Evolutionary conservation across 345 rosid genomes (phyloP).

Genomic region (Euphorbia tirucalli): DNA sequence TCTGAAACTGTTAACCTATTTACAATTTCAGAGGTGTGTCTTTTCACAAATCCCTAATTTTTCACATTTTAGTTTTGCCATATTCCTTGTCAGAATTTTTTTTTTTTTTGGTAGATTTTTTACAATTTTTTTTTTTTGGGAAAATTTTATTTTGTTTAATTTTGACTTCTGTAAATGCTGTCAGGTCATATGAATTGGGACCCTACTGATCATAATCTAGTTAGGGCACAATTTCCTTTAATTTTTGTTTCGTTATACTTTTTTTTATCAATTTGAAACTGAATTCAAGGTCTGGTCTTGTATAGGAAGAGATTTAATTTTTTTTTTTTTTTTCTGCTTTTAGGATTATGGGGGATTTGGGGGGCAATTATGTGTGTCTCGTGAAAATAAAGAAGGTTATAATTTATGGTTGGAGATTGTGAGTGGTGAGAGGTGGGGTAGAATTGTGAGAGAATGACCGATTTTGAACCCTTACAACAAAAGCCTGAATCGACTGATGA

Average conservation of each 20-base stretch:
- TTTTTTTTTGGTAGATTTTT: neutral
- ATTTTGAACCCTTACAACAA: conserved; percentile 64
- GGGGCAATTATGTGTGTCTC: neutral
- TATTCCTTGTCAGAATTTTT: no score
- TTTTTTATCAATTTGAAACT: neutral
- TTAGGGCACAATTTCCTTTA: conserved; percentile 14
- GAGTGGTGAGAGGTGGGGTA: conserved; percentile 14
- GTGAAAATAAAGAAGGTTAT: conserved; percentile 5
- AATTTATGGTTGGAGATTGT: conserved; percentile 23
- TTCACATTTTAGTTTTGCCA: neutral
- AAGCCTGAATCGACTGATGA: conserved; percentile 70
- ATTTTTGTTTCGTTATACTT: neutral
- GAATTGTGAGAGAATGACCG: conserved; percentile 59
- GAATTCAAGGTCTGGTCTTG: neutral
- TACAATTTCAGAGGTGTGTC: conserved; percentile 17
- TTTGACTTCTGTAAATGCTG: conserved; percentile 1
- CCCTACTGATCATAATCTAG: conserved; percentile 14
- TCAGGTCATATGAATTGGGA: conserved; percentile 19
- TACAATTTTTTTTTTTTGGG: neutral
- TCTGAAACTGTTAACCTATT: neutral
- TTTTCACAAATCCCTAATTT: neutral
- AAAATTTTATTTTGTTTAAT: neutral
- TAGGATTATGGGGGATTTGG: neutral
- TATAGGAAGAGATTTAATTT: neutral
- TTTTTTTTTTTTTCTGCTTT: neutral